Evolutionary conservation across 306 rosid species (phyloP).

Genomic region (Corylus avellana): DNA sequence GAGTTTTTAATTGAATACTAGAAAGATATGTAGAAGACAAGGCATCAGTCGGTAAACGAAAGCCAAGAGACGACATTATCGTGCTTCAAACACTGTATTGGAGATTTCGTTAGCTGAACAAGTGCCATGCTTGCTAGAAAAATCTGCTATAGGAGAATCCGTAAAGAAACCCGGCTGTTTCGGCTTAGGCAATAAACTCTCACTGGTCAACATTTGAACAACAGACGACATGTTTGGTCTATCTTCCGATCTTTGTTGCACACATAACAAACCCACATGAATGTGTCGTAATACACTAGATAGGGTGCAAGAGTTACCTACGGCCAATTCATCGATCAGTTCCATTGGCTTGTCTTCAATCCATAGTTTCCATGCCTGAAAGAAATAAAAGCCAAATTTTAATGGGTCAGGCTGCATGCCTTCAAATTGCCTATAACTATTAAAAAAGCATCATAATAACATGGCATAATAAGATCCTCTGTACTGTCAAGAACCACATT

Average conservation of each 20-base stretch:
- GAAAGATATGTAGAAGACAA: no score
- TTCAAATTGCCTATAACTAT: neutral
- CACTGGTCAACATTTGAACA: conserved; percentile 47
- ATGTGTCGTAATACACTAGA: conserved; percentile 41
- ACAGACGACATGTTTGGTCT: conserved; percentile 62
- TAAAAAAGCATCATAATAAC: neutral
- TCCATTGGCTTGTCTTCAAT: conserved; percentile 9
- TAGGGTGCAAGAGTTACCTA: neutral
- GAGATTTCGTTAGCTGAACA: conserved; percentile 33
- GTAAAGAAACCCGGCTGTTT: conserved; percentile 47
- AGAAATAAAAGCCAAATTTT: neutral
- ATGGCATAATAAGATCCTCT: neutral
- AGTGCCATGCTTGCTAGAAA: conserved; percentile 5
- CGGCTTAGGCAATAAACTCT: conserved; percentile 42
- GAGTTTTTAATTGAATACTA: no score
- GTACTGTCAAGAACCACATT: neutral
- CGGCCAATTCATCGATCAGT: conserved; percentile 21
- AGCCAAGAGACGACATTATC: conserved; percentile 2
- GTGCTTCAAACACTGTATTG: conserved; percentile 28
- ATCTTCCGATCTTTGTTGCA: conserved; percentile 48
- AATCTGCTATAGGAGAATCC: conserved; percentile 8
- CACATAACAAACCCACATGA: conserved; percentile 56
- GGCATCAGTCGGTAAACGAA: no score
- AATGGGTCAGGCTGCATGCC: neutral
- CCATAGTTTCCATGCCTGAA: conserved; percentile 40